phyloP scores from a whole-genome alignment of 768 basidiomycete species.

The Gyrodon lividus region DNA sequence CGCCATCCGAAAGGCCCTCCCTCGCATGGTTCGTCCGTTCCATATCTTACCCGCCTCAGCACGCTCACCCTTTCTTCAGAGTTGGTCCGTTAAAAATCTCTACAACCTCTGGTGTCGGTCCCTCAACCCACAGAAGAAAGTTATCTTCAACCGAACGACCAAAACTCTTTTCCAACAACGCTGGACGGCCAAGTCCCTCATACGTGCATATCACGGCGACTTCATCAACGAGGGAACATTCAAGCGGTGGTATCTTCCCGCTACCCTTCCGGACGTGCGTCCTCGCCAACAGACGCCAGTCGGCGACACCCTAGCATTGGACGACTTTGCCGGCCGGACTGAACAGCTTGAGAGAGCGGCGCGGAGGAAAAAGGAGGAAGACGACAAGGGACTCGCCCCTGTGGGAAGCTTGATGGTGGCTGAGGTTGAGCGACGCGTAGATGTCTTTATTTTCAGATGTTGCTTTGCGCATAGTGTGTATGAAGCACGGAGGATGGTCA shows the following conservation, averaged over 20 bases:
- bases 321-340: slow-evolving; percentile 59
- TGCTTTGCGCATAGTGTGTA: slow-evolving; percentile 90
- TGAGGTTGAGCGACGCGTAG: slow-evolving; percentile 92
- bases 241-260: slow-evolving; percentile 92
- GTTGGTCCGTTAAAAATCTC: slow-evolving; percentile 86
- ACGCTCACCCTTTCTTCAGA: slow-evolving; percentile 44
- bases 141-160: slow-evolving; percentile 55
- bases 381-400: slow-evolving; percentile 71
- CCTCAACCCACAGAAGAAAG: slow-evolving; percentile 39
- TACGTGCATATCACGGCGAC: slow-evolving; percentile 95
- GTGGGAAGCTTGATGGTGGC: slow-evolving; percentile 94
- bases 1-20: slow-evolving; percentile 53
- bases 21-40: slow-evolving; percentile 64
- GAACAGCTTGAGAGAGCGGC: slow-evolving; percentile 38
- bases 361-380: slow-evolving; percentile 52
- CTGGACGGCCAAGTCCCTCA: slow-evolving; percentile 82
- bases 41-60: background rate
- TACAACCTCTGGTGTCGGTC: slow-evolving; percentile 89
- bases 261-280: slow-evolving; percentile 81
- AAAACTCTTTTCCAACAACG: slow-evolving; percentile 86
- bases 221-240: slow-evolving; percentile 90
- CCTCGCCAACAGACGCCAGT: slow-evolving; percentile 42
- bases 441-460: slow-evolving; percentile 85
- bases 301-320: slow-evolving; percentile 44
- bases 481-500: slow-evolving; percentile 81